Conservation (phyloP, 106 monocot species). For the Dendrobium officinale region DNA sequence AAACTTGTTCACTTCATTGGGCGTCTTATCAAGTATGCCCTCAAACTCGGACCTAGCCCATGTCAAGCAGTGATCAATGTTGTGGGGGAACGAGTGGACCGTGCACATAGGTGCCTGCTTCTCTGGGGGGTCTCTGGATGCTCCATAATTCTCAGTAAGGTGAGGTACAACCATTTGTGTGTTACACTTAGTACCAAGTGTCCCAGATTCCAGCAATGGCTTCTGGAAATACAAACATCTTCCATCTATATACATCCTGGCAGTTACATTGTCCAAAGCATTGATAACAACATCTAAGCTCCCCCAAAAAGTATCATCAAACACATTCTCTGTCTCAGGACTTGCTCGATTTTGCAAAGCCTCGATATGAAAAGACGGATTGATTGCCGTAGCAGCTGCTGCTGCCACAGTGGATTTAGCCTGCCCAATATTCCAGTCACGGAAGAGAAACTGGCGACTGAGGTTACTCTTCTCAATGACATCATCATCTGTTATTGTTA, state of each 20-base stretch:
- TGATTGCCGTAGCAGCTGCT: slow-evolving; percentile 57
- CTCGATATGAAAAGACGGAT: slow-evolving; percentile 61
- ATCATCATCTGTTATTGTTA: slow-evolving; percentile 93
- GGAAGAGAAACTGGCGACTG: slow-evolving; percentile 88
- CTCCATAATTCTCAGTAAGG: slow-evolving; percentile 85
- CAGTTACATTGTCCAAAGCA: slow-evolving; percentile 89
- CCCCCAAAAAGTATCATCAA: slow-evolving; percentile 85
- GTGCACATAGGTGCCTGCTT: slow-evolving; percentile 91
- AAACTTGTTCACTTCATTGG: slow-evolving; percentile 64
- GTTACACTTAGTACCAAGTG: slow-evolving; percentile 77
- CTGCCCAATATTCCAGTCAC: slow-evolving; percentile 96
- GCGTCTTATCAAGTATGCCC: slow-evolving; percentile 70
- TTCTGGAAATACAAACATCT: slow-evolving; percentile 90
- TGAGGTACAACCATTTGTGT: slow-evolving; percentile 94
- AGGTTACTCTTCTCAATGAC: slow-evolving; percentile 98
- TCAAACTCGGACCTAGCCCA: slow-evolving; percentile 93
- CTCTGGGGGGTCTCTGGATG: slow-evolving; percentile 85
- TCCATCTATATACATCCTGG: slow-evolving; percentile 80
- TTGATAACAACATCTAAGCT: slow-evolving; percentile 70
- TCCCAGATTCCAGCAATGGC: slow-evolving; percentile 80
- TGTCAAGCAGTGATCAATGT: slow-evolving; percentile 88
- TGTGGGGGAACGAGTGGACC: slow-evolving; percentile 85
- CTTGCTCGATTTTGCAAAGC: slow-evolving; percentile 87
- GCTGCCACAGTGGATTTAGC: slow-evolving; percentile 93
- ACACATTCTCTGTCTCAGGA: slow-evolving; percentile 83